Evolutionary conservation across 2,329 filamentous ascomycete species (phyloP), one percentile per base, ranked within the genome.

Genomic region (Trichophyton equinum): DNA sequence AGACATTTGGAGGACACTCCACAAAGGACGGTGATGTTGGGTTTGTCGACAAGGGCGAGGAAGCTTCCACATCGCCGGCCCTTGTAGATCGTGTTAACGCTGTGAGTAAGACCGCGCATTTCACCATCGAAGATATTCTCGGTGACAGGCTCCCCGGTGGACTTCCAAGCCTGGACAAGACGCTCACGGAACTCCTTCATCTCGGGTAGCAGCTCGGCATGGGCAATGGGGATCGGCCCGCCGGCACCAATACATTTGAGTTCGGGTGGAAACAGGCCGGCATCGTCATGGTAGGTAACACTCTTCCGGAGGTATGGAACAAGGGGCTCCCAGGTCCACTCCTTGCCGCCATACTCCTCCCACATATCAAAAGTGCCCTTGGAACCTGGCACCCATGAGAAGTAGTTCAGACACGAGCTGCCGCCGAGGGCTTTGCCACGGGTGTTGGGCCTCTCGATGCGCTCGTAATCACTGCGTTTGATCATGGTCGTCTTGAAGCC

Each of bases 371-470:
- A 85, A 0, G 82, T 85, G 2, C 76, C 75, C 60, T 78, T 78
- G 61, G 77, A 80, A 1, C 83, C 83, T 1, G 78, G 81, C 4
- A 84, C 75, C 83, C 83, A 86, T 13, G 82, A 84, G 70, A 81
- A 85, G 69, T 85, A 86, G 72, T 86, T 86, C 57, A 83, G 69
- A 44, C 75, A 80, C 0, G 77, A 80, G 62, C 79, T 82, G 15
- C 83, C 83, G 40, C 83, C 83, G 0, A 85, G 79, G 1, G 76
- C 76, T 70, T 82, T 83, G 8, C 83, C 80, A 46, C 82, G 77
- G 8, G 82, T 84, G 67, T 85, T 85, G 53, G 82, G 82, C 73
- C 85, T 84, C 68, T 85, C 82, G 42, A 85, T 74, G 9, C 83
- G 80, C 58, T 79, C 79, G 67, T 85, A 85, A 65, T 85, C 60